Percentiles rank a stretch among this genome's conserved stretches.
phyloP scores from a whole-genome alignment of 225 moss, liverwort and hornwort species.

The Rhytidiadelphus loreus region DNA sequence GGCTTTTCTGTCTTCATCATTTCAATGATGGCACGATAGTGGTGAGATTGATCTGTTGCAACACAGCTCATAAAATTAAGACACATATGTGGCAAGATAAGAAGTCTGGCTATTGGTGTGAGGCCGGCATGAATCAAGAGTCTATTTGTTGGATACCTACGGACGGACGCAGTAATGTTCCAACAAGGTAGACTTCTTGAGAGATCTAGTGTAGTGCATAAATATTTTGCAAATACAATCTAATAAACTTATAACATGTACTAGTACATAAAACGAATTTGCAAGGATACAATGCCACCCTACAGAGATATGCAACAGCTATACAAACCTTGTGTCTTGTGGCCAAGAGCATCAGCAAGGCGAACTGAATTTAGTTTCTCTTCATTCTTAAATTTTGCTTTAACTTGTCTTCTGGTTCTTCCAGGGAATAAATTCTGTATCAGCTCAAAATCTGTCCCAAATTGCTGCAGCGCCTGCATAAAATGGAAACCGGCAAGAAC shows the following conservation, averaged over 20 bases:
- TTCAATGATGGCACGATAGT: conserved; percentile 51
- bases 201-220: too few relatives aligned
- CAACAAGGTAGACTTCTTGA: not conserved
- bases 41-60: conserved; percentile 49
- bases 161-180: too few relatives aligned
- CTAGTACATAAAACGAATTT: not conserved
- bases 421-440: conserved; percentile 90
- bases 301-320: not conserved
- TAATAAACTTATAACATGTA: not conserved
- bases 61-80: not conserved
- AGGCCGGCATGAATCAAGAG: not conserved
- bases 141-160: not conserved
- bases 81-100: not conserved
- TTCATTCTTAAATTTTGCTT: conserved; percentile 96
- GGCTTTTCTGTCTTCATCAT: conserved; percentile 45
- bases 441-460: conserved; percentile 96
- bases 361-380: conserved; percentile 74
- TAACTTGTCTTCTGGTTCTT: conserved; percentile 87
- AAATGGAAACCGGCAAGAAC: not conserved
- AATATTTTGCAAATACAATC: not conserved
- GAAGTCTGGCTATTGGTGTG: not conserved
- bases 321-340: conserved; percentile 42
- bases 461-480: conserved; percentile 71
- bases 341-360: conserved; percentile 75
- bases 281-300: not conserved